These are phyloP conservation scores for Neurospora tetrasperma DNA, from an alignment of 495 filamentous ascomycete genomes.

Conservation along the genomic window DNA sequence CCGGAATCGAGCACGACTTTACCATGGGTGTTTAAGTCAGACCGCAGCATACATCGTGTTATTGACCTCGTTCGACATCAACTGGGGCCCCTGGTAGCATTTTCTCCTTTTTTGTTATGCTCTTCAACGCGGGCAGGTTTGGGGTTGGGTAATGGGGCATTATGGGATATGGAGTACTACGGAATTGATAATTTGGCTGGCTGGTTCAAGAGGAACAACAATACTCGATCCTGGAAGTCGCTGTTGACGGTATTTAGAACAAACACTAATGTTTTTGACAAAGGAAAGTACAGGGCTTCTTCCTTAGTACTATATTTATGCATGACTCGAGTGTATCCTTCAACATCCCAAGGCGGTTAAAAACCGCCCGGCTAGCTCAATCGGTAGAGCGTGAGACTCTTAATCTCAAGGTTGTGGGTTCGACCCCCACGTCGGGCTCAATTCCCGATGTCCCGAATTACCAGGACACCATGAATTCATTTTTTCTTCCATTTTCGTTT, in stretches of 20 bases:
- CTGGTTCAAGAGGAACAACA: neutral
- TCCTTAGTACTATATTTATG: neutral
- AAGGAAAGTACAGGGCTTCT: neutral
- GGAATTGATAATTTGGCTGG: neutral
- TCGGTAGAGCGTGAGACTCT: conserved; percentile 61
- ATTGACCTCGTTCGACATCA: neutral
- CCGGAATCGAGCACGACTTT: conserved; percentile 95
- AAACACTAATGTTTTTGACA: neutral
- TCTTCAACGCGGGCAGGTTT: neutral
- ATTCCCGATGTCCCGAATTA: neutral
- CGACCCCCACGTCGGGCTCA: conserved; percentile 10
- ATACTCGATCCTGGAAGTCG: neutral
- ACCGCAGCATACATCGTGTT: neutral
- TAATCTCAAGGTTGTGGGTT: no score
- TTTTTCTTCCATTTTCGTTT: neutral
- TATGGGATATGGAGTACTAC: neutral
- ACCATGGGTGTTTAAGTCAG: conserved; percentile 77
- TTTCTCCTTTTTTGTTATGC: neutral
- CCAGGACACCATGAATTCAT: neutral
- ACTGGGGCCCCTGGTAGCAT: neutral
- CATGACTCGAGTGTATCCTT: neutral
- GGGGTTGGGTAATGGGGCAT: neutral
- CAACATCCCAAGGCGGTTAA: neutral
- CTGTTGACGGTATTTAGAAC: neutral
- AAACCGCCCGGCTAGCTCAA: conserved; percentile 54